Base-by-base conservation (phyloP, 2,329 filamentous ascomycete species). In the Stenocarpella maydis region DNA sequence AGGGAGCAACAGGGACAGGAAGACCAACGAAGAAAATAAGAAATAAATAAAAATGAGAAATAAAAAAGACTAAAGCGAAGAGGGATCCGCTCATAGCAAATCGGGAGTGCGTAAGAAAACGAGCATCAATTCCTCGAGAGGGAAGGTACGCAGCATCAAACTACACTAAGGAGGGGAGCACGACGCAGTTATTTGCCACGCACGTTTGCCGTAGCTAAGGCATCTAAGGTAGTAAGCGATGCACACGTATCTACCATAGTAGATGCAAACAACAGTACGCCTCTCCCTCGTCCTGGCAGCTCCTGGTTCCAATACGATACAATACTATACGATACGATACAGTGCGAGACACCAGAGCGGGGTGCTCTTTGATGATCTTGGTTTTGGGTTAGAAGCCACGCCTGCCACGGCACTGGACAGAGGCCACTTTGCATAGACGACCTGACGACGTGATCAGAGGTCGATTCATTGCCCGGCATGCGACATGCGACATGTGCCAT, bases 401-500 rank as follows among this genome's bases (percentile, higher is more conserved):
- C 58, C n/a, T 49, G 58, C 58, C 58, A 37, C 58, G 58, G 43
- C 58, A 49, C 58, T 63, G 58, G 58, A 41, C 58, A 61, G 8
- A 47, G 26, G 58, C 58, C 58, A 26, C 43, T 34, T 63, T 49
- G 58, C 58, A 63, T 63, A 28, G 58, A 49, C 41, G 58, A 63
- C 58, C 26, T 49, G 58, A 49, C 41, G 58, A 63, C 58, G 41
- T 49, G 58, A 63, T 63, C 43, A 63, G 34, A 37, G 47, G 58
- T 63, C 58, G 58, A 63, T 49, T 63, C 58, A 63, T 63, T 63
- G 58, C 58, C 58, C 58, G 58, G 47, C 58, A 63, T 63, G 58
- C 58, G 58, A 63, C 41, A 24, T 58, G 53, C 58, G 58, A 61
- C 58, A 61, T 61, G 58, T 28, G 58, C 43, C 43, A 63, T 63